phyloP scores from a whole-genome alignment of 139 green algal genomes.

The Chlamydomonas sp. region DNA sequence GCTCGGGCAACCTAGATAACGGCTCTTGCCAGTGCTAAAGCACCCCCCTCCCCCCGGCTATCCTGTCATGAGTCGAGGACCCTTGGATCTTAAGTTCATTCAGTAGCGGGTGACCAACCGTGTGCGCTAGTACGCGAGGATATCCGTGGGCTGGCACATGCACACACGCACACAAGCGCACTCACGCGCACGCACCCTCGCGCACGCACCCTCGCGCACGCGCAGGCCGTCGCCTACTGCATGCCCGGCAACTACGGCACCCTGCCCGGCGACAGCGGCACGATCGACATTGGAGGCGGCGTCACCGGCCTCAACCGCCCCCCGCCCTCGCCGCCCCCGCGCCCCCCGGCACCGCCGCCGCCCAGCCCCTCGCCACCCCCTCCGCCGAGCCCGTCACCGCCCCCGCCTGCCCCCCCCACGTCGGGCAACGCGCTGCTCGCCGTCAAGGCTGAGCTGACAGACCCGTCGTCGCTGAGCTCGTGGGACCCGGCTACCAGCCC shows the following conservation, averaged over 20 bases:
- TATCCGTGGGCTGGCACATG: too few relatives aligned
- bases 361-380: background rate
- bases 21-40: too few relatives aligned
- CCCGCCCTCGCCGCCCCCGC: background rate
- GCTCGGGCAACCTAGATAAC: too few relatives aligned
- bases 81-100: too few relatives aligned
- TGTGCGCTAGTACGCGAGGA: too few relatives aligned
- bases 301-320: background rate
- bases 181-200: too few relatives aligned
- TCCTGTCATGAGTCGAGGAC: too few relatives aligned
- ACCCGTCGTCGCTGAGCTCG: background rate
- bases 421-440: background rate
- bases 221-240: conserved; percentile 1
- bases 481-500: background rate
- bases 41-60: too few relatives aligned
- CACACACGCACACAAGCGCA: too few relatives aligned
- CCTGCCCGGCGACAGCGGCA: background rate
- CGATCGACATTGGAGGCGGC: background rate
- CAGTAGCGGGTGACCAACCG: too few relatives aligned
- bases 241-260: background rate
- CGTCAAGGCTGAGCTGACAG: background rate
- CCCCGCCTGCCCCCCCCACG: background rate
- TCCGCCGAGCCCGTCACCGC: background rate
- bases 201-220: too few relatives aligned
- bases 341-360: background rate